Evolutionary conservation across 1,284 basidiomycete genomes (phyloP), one percentile per base, ranked within the genome.

Genomic region (Phylloboletellus chloephorus): DNA sequence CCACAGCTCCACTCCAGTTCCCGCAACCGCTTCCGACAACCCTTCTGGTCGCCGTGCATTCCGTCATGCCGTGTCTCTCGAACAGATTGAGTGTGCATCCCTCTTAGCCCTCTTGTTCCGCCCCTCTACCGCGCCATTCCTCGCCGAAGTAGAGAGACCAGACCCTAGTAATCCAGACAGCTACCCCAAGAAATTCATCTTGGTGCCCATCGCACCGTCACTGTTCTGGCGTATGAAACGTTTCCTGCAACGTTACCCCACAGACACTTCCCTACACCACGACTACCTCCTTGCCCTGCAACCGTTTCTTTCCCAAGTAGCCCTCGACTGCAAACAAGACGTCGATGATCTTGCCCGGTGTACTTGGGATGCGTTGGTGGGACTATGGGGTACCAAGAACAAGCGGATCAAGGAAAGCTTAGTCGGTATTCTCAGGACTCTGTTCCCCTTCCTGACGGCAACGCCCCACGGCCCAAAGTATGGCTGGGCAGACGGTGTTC

Each of bases 341-440:
- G 74, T 90, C 31, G 67, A 74, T 6, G 55, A 61, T 8, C 82
- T 88, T 41, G 79, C 86, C 0, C 60, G 67, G 7, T 64, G 64
- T 22, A 65, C 82, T 1, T 89, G 89, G 79, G 67, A 78, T 31
- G 59, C 64, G 7, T 57, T 96, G 4, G 68, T 91, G 2, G 64
- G 62, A 2, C 63, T 93, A 17, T 95, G 90, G 89, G 68, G 72
- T 2, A 80, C 80, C 6, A 88, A 87, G 64, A 82, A 80, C 57
- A 79, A 74, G 44, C 60, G 68, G 13, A 68, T 81, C 52, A 87
- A 88, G 52, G 78, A 82, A 50, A 69, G 72, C 6, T 67, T 92
- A 12, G 66, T 92, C 10, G 72, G 82, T 11, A 69, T 88, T 7
- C 62, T 95, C 19, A 74, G 76, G 8, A 69, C 71, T 7, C 67